Percentiles rank a stretch among this genome's conserved stretches.
phyloP scores from a whole-genome alignment of 148 eudicot genomes.

The Rhododendron griersonianum region DNA sequence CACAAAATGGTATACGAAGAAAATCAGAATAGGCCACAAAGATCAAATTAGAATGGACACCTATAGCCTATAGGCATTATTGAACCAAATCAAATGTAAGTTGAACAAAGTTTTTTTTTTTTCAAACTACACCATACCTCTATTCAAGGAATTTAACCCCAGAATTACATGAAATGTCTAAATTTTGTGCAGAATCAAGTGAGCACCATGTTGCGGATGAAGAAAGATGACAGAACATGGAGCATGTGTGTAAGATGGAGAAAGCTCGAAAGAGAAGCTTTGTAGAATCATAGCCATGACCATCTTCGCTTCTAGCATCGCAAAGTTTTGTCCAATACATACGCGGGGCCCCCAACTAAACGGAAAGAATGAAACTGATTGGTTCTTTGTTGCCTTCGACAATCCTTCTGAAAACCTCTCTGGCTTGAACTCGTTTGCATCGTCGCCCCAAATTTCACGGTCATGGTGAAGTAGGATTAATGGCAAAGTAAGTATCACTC shows the following conservation, averaged over 20 bases:
- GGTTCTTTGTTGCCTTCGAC: conserved; percentile 8
- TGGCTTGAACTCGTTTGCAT: conserved; percentile 16
- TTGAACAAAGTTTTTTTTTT: background rate
- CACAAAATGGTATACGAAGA: no score
- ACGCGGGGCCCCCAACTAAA: conserved; percentile 17
- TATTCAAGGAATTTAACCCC: background rate
- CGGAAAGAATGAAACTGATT: conserved; percentile 7
- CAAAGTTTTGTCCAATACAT: conserved; percentile 20
- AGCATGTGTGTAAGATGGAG: conserved; percentile 17
- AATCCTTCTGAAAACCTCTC: conserved; percentile 20
- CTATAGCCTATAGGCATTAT: background rate
- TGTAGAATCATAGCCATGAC: conserved; percentile 15
- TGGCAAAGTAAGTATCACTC: conserved; percentile 1
- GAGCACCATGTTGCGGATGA: conserved; percentile 22
- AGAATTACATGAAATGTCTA: background rate
- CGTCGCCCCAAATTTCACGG: conserved; percentile 14
- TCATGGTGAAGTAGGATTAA: conserved; percentile 8
- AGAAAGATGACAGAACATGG: background rate
- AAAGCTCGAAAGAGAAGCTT: conserved; percentile 15
- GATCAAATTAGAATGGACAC: background rate
- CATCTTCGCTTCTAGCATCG: conserved; percentile 15
- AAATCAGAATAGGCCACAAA: background rate
- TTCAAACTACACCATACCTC: background rate
- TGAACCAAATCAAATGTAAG: background rate
- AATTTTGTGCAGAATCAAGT: conserved; percentile 10